These are phyloP conservation scores for Trichoderma koningii DNA, from an alignment of 2,329 filamentous ascomycete species.

Conservation along the genomic window DNA sequence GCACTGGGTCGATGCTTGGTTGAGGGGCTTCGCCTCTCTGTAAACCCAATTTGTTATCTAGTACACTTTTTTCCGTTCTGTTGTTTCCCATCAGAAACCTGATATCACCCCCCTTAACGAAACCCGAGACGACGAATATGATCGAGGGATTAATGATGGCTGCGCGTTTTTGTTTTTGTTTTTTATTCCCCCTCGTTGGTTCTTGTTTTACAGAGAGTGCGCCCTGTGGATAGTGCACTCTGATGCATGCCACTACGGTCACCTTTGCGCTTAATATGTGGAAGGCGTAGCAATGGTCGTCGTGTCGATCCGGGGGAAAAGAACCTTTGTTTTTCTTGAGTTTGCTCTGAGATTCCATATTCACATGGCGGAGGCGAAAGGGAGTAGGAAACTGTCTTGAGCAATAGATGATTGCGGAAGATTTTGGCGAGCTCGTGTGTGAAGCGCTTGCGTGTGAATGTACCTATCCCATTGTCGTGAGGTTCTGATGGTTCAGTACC, in stretches of 20 bases:
- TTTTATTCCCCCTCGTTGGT: slow-evolving; percentile 8
- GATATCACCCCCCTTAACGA: slow-evolving; percentile 27
- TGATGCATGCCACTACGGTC: slow-evolving; percentile 16
- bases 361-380: slow-evolving; percentile 25
- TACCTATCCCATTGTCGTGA: no score
- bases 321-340: background rate
- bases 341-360: slow-evolving; percentile 6
- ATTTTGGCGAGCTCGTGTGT: background rate
- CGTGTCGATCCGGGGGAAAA: slow-evolving; percentile 2
- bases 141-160: slow-evolving; percentile 29
- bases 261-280: slow-evolving; percentile 22
- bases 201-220: slow-evolving; percentile 25
- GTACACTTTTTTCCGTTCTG: slow-evolving; percentile 36
- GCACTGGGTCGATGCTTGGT: slow-evolving; percentile 27
- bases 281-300: slow-evolving; percentile 21
- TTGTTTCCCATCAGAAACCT: slow-evolving; percentile 25
- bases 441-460: background rate
- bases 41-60: slow-evolving; percentile 38
- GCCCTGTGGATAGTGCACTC: slow-evolving; percentile 13
- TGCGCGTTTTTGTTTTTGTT: slow-evolving; percentile 4
- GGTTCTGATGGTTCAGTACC: no score
- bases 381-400: slow-evolving; percentile 25
- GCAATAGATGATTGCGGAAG: slow-evolving; percentile 16
- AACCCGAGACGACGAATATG: slow-evolving; percentile 32
- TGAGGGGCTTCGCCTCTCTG: slow-evolving; percentile 38